These are phyloP conservation scores for Leccinum longicurvipes DNA, from an alignment of 768 basidiomycete genomes.

Conservation along the genomic window DNA sequence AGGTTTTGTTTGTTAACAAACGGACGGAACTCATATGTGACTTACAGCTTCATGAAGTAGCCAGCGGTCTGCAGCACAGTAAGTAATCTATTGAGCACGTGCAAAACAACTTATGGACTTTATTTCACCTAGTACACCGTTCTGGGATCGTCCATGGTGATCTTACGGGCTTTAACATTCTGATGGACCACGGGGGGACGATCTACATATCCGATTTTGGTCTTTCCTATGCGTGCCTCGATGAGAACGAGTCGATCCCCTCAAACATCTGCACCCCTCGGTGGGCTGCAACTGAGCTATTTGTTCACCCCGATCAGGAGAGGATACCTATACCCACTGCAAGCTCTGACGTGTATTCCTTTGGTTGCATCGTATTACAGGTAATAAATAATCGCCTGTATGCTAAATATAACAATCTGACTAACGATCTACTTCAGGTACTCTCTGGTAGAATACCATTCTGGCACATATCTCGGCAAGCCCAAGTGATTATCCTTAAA, in stretches of 20 bases:
- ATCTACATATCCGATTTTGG: conserved; percentile 16
- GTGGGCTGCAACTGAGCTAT: conserved; percentile 12
- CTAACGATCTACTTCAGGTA: conserved; percentile 3
- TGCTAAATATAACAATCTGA: neutral
- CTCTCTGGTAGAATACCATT: conserved; percentile 13
- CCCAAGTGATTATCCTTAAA: conserved; percentile 15
- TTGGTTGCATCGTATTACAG: conserved; percentile 13
- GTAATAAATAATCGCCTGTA: neutral
- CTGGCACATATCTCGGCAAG: conserved; percentile 2
- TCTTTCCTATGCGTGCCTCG: conserved; percentile 1
- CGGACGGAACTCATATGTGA: neutral
- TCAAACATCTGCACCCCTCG: conserved; percentile 8
- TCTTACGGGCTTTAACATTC: conserved; percentile 13
- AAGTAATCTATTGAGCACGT: neutral
- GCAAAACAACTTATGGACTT: neutral
- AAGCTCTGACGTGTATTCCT: conserved; percentile 10
- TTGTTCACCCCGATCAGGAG: conserved; percentile 10
- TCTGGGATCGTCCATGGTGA: conserved; percentile 13
- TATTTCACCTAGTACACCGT: conserved; percentile 4
- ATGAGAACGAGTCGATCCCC: neutral
- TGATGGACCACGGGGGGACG: conserved; percentile 4
- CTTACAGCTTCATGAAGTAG: conserved; percentile 11
- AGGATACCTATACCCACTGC: conserved; percentile 2
- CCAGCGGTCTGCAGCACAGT: conserved; percentile 12
- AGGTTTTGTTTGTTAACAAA: neutral